A percentile compares a stretch with the other conserved stretches of the same genome.
Conservation (phyloP, 73 alveolate species). For the Paramecium primaurelia region DNA sequence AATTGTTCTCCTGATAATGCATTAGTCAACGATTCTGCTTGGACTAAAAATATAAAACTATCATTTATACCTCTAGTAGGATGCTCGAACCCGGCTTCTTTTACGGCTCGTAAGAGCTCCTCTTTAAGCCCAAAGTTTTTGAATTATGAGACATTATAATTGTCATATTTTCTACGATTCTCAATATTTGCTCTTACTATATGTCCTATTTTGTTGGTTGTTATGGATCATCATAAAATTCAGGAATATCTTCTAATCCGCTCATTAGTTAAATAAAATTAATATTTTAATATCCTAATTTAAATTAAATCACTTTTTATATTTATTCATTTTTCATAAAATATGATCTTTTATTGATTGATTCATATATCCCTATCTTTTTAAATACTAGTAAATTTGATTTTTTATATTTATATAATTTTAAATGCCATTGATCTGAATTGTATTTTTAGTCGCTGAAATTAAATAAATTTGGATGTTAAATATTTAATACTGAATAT, state of each 20-base stretch:
- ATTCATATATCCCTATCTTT: neutral
- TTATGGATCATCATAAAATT: conserved; percentile 16
- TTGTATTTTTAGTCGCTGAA: neutral
- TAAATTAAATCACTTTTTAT: neutral
- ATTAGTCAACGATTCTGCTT: conserved; percentile 56
- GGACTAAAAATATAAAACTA: neutral
- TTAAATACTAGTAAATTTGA: neutral
- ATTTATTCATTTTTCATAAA: neutral
- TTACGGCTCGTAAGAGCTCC: conserved; percentile 58
- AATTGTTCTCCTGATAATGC: conserved; percentile 53
- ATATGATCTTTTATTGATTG: neutral
- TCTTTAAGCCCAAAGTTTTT: conserved; percentile 58
- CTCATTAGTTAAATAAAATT: neutral
- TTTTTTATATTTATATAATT: neutral
- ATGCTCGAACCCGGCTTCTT: conserved; percentile 64
- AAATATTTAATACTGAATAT: neutral
- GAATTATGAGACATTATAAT: conserved; percentile 38
- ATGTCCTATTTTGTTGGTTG: neutral
- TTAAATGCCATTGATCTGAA: neutral
- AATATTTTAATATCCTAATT: neutral
- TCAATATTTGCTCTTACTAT: conserved; percentile 29
- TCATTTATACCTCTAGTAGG: conserved; percentile 53
- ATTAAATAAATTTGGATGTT: neutral
- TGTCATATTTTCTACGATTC: conserved; percentile 41
- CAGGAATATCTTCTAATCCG: conserved; percentile 38